Conservation (phyloP, 352 stramenopile genomes). For the Phytopythium ostracodes region DNA sequence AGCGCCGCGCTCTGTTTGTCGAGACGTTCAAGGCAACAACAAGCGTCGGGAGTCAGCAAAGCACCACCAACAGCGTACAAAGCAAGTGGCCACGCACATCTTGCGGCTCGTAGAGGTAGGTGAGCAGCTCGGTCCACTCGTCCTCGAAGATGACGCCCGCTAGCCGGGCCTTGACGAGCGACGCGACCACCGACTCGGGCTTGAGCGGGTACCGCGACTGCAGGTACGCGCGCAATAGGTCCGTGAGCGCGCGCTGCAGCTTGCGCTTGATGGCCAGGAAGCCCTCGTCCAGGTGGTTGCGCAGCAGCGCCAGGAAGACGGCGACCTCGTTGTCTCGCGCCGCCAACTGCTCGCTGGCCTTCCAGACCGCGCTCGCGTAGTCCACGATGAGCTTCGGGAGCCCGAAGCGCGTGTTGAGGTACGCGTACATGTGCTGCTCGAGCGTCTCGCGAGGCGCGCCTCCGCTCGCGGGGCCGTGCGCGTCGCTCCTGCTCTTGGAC, state of each 20-base stretch:
- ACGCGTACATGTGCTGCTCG: constrained; percentile 89
- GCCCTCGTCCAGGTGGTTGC: constrained; percentile 80
- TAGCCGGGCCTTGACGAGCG: constrained; percentile 41
- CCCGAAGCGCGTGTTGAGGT: constrained; percentile 84
- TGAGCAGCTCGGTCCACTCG: constrained; percentile 69
- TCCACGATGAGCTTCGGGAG: constrained; percentile 70
- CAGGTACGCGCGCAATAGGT: constrained; percentile 71
- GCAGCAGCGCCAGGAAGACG: constrained; percentile 72
- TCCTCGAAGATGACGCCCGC: constrained; percentile 42
- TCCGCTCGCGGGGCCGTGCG: constrained; percentile 25
- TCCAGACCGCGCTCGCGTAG: constrained; percentile 81
- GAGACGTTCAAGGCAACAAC: too few species aligned
- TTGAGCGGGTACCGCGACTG: constrained; percentile 64
- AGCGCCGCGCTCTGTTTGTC: constrained; percentile 37
- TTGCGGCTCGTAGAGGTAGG: constrained; percentile 71
- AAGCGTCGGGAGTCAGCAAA: constrained; percentile 1
- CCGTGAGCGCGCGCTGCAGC: constrained; percentile 63
- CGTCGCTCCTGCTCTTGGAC: constrained; percentile 73
- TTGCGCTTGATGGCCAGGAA: constrained; percentile 77
- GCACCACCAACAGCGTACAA: neutral
- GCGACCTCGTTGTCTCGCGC: constrained; percentile 62
- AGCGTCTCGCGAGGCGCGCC: constrained; percentile 73
- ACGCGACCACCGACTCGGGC: constrained; percentile 41
- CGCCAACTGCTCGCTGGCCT: constrained; percentile 46
- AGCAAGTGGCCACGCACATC: constrained; percentile 37